Evolutionary conservation across 768 basidiomycete species (phyloP), one percentile per base, ranked within the genome.

Genomic region (Lentinula edodes): DNA sequence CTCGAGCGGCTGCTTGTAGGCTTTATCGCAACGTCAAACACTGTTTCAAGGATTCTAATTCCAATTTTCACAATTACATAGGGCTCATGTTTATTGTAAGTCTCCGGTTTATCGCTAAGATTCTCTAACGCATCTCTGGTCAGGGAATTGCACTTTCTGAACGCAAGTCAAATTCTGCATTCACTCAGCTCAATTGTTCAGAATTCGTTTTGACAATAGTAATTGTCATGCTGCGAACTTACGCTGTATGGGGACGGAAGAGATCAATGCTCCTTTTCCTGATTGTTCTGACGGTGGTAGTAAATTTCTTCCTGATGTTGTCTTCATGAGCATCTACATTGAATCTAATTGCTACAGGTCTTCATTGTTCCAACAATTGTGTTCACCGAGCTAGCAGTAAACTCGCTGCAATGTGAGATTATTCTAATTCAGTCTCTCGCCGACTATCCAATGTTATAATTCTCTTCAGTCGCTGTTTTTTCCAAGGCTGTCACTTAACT

Each of bases 191-290:
- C 28, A 23, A 18, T 36, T 20, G 5, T 43, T 8, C 42, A 34
- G 35, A 18, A 35, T 2, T 38, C 8, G n/a, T 28, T n/a, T 35
- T 3, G 28, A 28, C 15, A 10, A 4, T 57, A 79, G 75, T 66
- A 3, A 76, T 79, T 36, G 69, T 80, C 13, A 71, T 78, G 65
- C 62, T 80, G 5, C 77, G 78, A 7, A 80, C 78, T 8, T 78
- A 78, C 57, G 79, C 78, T 3, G 72, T 80, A 23, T 80, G 76
- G 76, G 75, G 75, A 63, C 68, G 77, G 12, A 73, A 68, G 57
- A 75, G 72, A 7, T 53, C 67, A 8, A 69, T 79, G 6, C 63
- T 74, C 13, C 57, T 75, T n/a, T 69, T 72, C 28, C 70, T 78
- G 6, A 71, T 65, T 32, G 35, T 68, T 18, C 68, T 75, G 16